phyloP scores from a whole-genome alignment of 345 rosid species.

The Hypericum androsaemum region DNA sequence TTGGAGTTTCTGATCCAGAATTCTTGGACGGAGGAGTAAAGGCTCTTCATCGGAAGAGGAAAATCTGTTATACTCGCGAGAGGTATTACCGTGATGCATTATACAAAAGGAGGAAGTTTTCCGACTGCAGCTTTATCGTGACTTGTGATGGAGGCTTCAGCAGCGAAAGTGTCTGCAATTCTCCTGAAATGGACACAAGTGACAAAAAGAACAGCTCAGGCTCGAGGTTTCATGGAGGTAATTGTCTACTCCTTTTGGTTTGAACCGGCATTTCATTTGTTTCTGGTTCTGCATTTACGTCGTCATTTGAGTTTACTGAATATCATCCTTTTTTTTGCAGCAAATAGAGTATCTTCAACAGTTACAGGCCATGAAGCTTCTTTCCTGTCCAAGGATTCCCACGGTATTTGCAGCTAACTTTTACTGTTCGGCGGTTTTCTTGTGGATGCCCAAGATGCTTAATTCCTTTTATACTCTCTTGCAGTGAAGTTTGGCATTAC shows the following conservation, averaged over 20 bases:
- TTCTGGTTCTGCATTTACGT: conserved; percentile 3
- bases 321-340: conserved; percentile 25
- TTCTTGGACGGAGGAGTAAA: conserved; percentile 44
- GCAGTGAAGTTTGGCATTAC: conserved; percentile 91
- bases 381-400: conserved; percentile 47
- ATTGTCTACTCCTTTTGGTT: no score
- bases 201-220: conserved; percentile 25
- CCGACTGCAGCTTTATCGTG: conserved; percentile 36
- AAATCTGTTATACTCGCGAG: conserved; percentile 32
- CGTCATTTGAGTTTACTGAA: conserved; percentile 16
- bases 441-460: conserved; percentile 17
- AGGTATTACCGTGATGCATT: conserved; percentile 33
- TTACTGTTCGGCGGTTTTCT: conserved; percentile 6
- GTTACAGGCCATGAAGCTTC: conserved; percentile 35
- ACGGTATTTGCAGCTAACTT: conserved; percentile 38
- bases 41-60: conserved; percentile 54
- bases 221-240: neutral
- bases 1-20: conserved; percentile 8
- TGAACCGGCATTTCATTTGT: no score
- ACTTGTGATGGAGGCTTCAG: conserved; percentile 72
- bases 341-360: conserved; percentile 31
- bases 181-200: conserved; percentile 38
- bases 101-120: conserved; percentile 56
- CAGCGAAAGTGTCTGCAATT: conserved; percentile 76
- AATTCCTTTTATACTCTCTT: conserved; percentile 19